Evolutionary conservation across 306 rosid genomes (phyloP).

Genomic region (Prunus mume): DNA sequence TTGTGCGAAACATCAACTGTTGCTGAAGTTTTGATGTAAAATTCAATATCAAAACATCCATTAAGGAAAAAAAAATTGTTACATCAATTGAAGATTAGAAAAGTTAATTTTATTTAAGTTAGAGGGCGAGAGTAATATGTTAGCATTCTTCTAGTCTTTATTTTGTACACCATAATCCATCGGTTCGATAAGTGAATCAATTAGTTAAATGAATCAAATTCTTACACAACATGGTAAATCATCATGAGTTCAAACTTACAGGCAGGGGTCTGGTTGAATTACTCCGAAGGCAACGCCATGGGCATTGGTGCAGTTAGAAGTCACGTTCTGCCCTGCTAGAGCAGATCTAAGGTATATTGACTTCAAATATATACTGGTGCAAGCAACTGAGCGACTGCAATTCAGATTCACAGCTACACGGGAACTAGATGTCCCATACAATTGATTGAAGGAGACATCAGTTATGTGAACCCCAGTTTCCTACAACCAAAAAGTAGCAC

Average conservation of each 20-base stretch:
- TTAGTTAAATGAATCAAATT: neutral
- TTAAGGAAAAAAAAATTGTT: too few relatives aligned
- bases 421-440: conserved; percentile 33
- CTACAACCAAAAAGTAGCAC: neutral
- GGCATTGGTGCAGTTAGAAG: conserved; percentile 39
- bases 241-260: conserved; percentile 1
- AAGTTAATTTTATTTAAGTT: too few relatives aligned
- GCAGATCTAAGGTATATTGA: conserved; percentile 19
- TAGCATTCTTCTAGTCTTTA: too few relatives aligned
- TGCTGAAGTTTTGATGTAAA: neutral
- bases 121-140: too few relatives aligned
- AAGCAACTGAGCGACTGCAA: conserved; percentile 29
- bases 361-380: conserved; percentile 28
- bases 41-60: too few relatives aligned
- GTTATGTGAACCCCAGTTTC: conserved; percentile 31
- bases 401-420: conserved; percentile 35
- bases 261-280: conserved; percentile 32
- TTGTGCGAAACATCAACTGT: neutral
- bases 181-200: neutral
- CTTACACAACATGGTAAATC: neutral
- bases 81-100: neutral
- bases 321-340: conserved; percentile 11
- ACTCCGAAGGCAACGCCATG: conserved; percentile 26
- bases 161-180: neutral
- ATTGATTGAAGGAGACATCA: conserved; percentile 24